Evolutionary conservation across 2,329 filamentous ascomycete genomes (phyloP).

Genomic region (Xylariaceae sp.): DNA sequence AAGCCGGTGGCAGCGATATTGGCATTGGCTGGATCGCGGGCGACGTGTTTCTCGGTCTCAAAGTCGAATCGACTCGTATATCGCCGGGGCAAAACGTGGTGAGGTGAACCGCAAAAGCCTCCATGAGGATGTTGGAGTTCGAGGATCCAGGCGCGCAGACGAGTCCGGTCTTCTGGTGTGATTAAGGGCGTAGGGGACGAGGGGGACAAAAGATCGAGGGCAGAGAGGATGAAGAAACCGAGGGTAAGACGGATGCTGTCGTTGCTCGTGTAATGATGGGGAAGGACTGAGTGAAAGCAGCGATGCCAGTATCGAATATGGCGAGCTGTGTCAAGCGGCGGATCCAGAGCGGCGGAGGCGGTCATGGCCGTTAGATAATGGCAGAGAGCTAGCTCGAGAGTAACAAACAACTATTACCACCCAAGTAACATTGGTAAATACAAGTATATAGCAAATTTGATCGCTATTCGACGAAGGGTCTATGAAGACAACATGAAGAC

Average conservation of each 20-base stretch:
- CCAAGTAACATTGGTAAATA: too few species aligned
- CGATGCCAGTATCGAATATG: slow-evolving; percentile 94
- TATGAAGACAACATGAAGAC: too few species aligned
- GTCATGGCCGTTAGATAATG: slow-evolving; percentile 19
- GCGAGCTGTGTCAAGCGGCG: slow-evolving; percentile 61
- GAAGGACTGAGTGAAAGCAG: slow-evolving; percentile 82
- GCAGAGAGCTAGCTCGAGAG: neutral
- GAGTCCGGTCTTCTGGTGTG: slow-evolving; percentile 50
- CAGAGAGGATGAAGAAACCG: slow-evolving; percentile 86
- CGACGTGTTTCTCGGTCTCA: slow-evolving; percentile 41
- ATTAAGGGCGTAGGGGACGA: slow-evolving; percentile 62
- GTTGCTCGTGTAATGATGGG: slow-evolving; percentile 81
- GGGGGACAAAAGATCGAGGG: slow-evolving; percentile 78
- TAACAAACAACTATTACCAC: too few species aligned
- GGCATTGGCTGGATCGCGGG: slow-evolving; percentile 56
- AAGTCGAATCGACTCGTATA: slow-evolving; percentile 46
- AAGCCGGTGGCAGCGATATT: slow-evolving; percentile 91
- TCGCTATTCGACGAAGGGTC: too few species aligned
- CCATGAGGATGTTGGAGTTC: slow-evolving; percentile 83
- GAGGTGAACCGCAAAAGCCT: slow-evolving; percentile 88
- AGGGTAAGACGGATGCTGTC: slow-evolving; percentile 92
- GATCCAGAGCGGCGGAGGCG: slow-evolving; percentile 25
- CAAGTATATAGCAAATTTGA: too few species aligned
- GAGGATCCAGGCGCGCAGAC: slow-evolving; percentile 78
- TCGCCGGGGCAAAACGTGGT: slow-evolving; percentile 56